These are phyloP conservation scores for Trichoderma erinaceum DNA, from an alignment of 495 filamentous ascomycete species.

Conservation along the genomic window DNA sequence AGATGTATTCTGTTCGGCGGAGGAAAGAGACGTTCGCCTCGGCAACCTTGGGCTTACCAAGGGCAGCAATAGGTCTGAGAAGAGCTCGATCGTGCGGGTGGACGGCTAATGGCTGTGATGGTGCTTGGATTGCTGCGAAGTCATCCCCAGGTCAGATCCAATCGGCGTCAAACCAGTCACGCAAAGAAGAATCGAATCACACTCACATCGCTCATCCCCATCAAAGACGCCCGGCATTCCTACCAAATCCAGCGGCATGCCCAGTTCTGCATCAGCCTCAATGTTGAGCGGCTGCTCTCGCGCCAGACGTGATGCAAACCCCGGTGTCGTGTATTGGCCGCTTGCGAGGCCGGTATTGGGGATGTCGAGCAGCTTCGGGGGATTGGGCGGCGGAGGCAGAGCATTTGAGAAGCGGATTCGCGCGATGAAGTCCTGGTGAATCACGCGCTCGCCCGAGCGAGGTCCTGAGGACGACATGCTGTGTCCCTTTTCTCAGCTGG, in stretches of 20 bases:
- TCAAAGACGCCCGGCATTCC: slow-evolving; percentile 92
- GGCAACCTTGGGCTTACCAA: slow-evolving; percentile 65
- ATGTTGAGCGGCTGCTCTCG: slow-evolving; percentile 91
- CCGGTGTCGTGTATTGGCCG: slow-evolving; percentile 77
- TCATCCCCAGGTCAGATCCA: slow-evolving; percentile 22
- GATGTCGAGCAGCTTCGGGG: slow-evolving; percentile 93
- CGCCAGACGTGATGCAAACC: slow-evolving; percentile 79
- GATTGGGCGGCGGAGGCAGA: slow-evolving; percentile 84
- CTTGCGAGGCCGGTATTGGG: slow-evolving; percentile 80
- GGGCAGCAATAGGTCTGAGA: slow-evolving; percentile 67
- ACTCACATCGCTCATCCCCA: slow-evolving; percentile 89
- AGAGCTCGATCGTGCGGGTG: slow-evolving; percentile 79
- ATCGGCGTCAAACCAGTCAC: neutral
- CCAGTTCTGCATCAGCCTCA: slow-evolving; percentile 93
- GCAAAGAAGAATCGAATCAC: neutral
- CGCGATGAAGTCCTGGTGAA: slow-evolving; percentile 94
- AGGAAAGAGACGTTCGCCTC: slow-evolving; percentile 82
- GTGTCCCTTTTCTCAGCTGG: neutral
- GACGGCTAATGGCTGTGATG: slow-evolving; percentile 57
- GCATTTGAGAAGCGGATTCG: slow-evolving; percentile 91
- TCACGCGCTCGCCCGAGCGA: slow-evolving; percentile 52
- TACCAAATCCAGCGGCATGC: slow-evolving; percentile 93
- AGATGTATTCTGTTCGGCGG: slow-evolving; percentile 92
- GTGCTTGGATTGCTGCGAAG: slow-evolving; percentile 68
- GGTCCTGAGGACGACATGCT: slow-evolving; percentile 28